Evolutionary conservation across 345 rosid genomes (phyloP).

Genomic region (Gossypium turneri): DNA sequence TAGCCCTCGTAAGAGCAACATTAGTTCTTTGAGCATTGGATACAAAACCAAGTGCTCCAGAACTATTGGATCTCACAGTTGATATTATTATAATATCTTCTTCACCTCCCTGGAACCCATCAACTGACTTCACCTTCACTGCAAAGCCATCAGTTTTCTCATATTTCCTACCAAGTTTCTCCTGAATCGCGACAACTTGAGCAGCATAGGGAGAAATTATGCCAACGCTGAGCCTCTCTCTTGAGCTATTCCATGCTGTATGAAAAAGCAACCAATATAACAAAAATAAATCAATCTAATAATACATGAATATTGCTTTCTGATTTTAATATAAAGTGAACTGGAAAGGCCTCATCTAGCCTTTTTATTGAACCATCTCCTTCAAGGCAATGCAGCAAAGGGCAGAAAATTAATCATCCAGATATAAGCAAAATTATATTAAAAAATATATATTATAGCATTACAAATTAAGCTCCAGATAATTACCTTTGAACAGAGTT

Average conservation of each 20-base stretch:
- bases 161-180: constrained; percentile 26
- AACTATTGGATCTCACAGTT: constrained; percentile 36
- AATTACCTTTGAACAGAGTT: constrained; percentile 37
- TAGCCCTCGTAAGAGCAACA: constrained; percentile 46
- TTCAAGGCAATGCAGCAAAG: too few species aligned
- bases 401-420: too few species aligned
- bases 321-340: neutral
- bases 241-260: constrained; percentile 31
- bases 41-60: constrained; percentile 31
- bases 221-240: constrained; percentile 32
- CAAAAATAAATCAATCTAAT: neutral
- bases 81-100: constrained; percentile 39
- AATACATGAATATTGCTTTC: neutral
- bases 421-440: neutral
- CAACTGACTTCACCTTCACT: constrained; percentile 35
- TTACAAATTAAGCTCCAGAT: neutral
- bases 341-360: neutral
- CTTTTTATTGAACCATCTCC: neutral
- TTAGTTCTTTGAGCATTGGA: constrained; percentile 27
- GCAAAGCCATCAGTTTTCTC: constrained; percentile 15
- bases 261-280: neutral
- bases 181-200: constrained; percentile 34
- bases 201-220: constrained; percentile 41
- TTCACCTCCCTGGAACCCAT: constrained; percentile 45
- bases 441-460: neutral